phyloP scores from a whole-genome alignment of 768 basidiomycete genomes.

The Phlebiopsis flavidoalba region DNA sequence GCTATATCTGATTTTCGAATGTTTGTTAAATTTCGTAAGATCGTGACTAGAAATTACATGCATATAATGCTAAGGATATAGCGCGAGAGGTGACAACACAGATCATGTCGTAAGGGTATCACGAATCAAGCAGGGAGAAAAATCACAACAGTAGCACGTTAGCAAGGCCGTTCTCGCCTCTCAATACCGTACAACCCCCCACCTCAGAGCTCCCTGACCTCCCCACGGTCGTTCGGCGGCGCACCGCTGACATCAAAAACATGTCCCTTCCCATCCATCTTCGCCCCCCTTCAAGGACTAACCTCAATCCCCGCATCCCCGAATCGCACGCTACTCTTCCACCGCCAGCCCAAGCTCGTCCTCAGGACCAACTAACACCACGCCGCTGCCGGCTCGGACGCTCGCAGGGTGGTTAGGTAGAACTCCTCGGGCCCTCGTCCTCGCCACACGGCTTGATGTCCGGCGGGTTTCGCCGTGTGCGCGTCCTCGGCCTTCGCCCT shows the following conservation, averaged over 20 bases:
- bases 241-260: constrained; percentile 47
- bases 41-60: background rate
- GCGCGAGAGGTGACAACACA: background rate
- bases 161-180: too few relatives aligned
- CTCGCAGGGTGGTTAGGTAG: constrained; percentile 84
- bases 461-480: background rate
- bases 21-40: background rate
- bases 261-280: constrained; percentile 58
- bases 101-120: background rate
- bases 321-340: constrained; percentile 56
- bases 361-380: constrained; percentile 81
- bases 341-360: constrained; percentile 66
- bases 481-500: background rate
- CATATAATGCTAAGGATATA: background rate
- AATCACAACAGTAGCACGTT: too few relatives aligned
- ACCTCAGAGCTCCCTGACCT: constrained; percentile 6
- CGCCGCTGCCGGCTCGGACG: constrained; percentile 65
- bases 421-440: constrained; percentile 52
- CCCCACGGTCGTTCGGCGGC: constrained; percentile 28
- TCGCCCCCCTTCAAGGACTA: constrained; percentile 41
- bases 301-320: constrained; percentile 46
- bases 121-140: too few relatives aligned
- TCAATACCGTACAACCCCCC: background rate
- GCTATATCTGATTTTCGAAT: background rate
- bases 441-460: constrained; percentile 21